A percentile compares a stretch with the other conserved stretches of the same genome.
These are phyloP conservation scores for Ophiostoma novo-ulmi DNA, from an alignment of 2,329 filamentous ascomycete genomes.

Conservation along the genomic window DNA sequence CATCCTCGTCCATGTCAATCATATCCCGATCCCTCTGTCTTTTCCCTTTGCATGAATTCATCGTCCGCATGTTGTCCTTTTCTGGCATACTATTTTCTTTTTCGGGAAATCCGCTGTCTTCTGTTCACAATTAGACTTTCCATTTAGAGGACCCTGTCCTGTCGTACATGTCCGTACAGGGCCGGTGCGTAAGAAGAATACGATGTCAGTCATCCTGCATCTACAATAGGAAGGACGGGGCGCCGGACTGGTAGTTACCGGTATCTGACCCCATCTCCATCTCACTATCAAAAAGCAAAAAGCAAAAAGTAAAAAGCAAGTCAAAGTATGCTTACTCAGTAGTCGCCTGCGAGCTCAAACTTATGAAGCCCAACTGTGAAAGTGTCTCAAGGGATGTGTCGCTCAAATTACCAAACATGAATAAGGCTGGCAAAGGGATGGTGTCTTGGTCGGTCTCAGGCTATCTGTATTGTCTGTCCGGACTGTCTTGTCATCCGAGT, in stretches of 20 bases:
- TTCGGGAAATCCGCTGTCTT: neutral
- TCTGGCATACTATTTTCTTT: neutral
- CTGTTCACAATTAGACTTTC: neutral
- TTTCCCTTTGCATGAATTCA: neutral
- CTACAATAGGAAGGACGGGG: neutral
- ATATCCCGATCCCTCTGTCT: neutral
- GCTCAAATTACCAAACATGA: neutral
- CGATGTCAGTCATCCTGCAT: neutral
- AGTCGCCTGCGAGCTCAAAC: neutral
- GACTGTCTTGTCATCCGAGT: neutral
- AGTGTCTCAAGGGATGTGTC: constrained; percentile 9
- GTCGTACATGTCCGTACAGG: neutral
- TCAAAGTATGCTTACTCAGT: neutral
- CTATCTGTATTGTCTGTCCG: neutral
- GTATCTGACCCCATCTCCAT: no score
- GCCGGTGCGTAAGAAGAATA: neutral
- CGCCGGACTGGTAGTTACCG: neutral
- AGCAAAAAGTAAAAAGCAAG: no score
- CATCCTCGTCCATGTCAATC: neutral
- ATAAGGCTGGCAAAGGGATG: neutral
- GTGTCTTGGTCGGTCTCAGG: neutral
- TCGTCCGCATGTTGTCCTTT: neutral
- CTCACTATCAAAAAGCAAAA: no score
- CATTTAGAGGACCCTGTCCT: neutral
- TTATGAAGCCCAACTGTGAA: neutral